These are phyloP conservation scores for Penicillium waksmanii DNA, from an alignment of 495 filamentous ascomycete species.

Conservation along the genomic window DNA sequence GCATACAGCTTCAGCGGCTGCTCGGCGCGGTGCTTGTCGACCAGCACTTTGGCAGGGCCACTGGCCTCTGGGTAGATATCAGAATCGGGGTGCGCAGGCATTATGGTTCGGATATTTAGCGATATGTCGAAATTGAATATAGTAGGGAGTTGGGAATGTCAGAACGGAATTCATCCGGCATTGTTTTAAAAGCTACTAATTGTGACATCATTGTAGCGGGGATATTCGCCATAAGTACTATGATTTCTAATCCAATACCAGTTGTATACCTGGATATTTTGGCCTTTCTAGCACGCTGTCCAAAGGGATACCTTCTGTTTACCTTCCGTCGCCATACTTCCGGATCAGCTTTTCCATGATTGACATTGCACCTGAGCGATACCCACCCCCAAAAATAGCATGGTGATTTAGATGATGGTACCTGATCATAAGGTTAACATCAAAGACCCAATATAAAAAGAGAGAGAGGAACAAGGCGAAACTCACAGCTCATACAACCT, in stretches of 20 bases:
- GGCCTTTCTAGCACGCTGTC: background rate
- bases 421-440: constrained; percentile 40
- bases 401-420: constrained; percentile 93
- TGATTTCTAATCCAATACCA: background rate
- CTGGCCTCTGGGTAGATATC: constrained; percentile 57
- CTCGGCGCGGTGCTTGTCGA: constrained; percentile 51
- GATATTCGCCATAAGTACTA: background rate
- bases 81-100: constrained; percentile 43
- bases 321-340: constrained; percentile 59
- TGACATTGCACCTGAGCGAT: constrained; percentile 69
- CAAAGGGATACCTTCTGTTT: background rate
- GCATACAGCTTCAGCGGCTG: constrained; percentile 64
- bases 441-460: background rate
- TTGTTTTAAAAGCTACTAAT: background rate
- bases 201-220: constrained; percentile 1
- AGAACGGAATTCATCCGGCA: background rate
- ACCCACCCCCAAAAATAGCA: constrained; percentile 80
- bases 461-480: constrained; percentile 5
- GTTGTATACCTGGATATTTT: background rate
- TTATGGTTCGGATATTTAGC: constrained; percentile 1
- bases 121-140: background rate
- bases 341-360: constrained; percentile 72
- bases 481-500: constrained; percentile 81
- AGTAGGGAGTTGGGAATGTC: background rate
- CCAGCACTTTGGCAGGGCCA: constrained; percentile 51